phyloP scores from a whole-genome alignment of 331 rosid genomes.

The Malus hybrid region DNA sequence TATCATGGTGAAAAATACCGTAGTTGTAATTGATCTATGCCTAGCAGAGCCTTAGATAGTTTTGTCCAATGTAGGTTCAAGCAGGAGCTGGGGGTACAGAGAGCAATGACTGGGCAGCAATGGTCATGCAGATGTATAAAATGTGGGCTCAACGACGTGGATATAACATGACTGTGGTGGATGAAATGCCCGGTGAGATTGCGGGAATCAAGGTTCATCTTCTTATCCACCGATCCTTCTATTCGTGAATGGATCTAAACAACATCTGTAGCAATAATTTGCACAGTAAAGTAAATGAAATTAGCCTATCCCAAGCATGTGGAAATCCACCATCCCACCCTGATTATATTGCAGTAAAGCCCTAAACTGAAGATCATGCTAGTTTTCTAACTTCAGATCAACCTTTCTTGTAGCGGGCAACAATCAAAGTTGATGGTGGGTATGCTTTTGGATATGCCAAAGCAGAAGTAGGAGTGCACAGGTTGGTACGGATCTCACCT shows the following conservation, averaged over 20 bases:
- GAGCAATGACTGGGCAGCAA: slow-evolving; percentile 98
- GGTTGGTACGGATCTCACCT: slow-evolving; percentile 93
- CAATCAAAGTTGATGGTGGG: slow-evolving; percentile 89
- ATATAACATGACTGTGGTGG: slow-evolving; percentile 68
- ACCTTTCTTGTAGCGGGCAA: slow-evolving; percentile 70
- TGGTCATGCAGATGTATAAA: slow-evolving; percentile 95
- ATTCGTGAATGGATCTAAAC: neutral
- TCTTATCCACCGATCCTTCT: slow-evolving; percentile 24
- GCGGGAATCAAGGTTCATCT: slow-evolving; percentile 96
- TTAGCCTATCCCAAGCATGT: neutral
- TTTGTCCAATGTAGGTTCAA: slow-evolving; percentile 53
- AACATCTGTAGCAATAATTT: neutral
- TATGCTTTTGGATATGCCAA: slow-evolving; percentile 97
- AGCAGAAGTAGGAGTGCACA: slow-evolving; percentile 95
- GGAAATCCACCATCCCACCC: neutral
- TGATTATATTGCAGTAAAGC: neutral
- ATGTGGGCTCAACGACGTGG: slow-evolving; percentile 74
- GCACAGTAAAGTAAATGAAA: neutral
- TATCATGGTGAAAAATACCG: neutral
- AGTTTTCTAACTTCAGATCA: neutral
- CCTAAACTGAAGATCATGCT: neutral
- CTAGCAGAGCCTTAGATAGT: slow-evolving; percentile 5
- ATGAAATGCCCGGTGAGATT: slow-evolving; percentile 95
- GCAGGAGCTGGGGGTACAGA: slow-evolving; percentile 99
- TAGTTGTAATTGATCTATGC: neutral